Evolutionary conservation across 1,139 yeast species (phyloP).

Genomic region (Lodderomyces elongisporus): DNA sequence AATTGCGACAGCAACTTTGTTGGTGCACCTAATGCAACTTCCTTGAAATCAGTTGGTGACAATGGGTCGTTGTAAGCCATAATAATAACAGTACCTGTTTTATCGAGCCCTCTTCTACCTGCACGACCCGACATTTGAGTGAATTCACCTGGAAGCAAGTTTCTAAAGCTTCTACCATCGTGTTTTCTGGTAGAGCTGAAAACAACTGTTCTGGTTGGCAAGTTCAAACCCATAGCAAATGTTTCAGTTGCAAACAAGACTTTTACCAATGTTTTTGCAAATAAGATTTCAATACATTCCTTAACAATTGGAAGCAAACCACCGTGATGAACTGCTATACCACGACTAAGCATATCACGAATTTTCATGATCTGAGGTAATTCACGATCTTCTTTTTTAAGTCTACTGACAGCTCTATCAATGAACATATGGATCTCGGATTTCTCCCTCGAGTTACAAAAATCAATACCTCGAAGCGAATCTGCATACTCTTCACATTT

Average conservation of each 20-base stretch:
- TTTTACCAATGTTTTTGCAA: conserved; percentile 79
- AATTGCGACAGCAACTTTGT: conserved; percentile 89
- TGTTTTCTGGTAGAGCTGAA: conserved; percentile 82
- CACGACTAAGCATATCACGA: conserved; percentile 78
- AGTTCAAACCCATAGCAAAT: conserved; percentile 94
- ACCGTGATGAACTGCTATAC: conserved; percentile 97
- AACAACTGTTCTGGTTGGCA: conserved; percentile 96
- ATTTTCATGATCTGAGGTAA: conserved; percentile 84
- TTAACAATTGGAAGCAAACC: conserved; percentile 93
- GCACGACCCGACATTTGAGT: conserved; percentile 99
- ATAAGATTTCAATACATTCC: conserved; percentile 89
- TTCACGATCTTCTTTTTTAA: conserved; percentile 87
- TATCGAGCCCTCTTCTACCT: conserved; percentile 94
- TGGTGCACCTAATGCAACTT: conserved; percentile 80
- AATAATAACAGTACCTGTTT: conserved; percentile 91
- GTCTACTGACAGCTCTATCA: conserved; percentile 80
- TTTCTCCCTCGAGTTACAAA: conserved; percentile 76
- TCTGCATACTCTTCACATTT: conserved; percentile 92
- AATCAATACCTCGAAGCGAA: conserved; percentile 67
- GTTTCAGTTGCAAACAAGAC: conserved; percentile 97
- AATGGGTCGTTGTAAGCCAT: conserved; percentile 79
- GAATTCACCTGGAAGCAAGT: conserved; percentile 88
- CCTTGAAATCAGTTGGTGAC: conserved; percentile 58
- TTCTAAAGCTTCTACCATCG: conserved; percentile 81
- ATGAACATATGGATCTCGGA: conserved; percentile 91